phyloP scores from a whole-genome alignment of 805 yeast species.

The Yamadazyma akitaensis region DNA sequence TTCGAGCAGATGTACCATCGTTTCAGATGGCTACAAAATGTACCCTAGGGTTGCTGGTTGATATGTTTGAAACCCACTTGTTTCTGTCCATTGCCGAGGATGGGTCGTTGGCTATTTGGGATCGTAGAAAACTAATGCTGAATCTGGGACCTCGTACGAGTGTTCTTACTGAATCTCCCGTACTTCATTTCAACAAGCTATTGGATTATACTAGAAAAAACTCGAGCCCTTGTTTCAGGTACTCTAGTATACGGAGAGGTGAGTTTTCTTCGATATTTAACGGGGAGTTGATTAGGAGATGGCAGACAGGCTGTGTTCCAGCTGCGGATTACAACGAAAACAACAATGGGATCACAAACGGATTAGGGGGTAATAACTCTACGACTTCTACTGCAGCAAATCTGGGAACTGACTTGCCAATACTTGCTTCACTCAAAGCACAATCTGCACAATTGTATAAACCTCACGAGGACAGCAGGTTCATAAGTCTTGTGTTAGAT shows the following conservation, averaged over 20 bases:
- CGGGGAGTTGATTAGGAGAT: conserved; percentile 73
- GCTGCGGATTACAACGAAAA: conserved; percentile 12
- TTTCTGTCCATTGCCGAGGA: conserved; percentile 80
- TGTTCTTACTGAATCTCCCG: conserved; percentile 46
- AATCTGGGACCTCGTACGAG: conserved; percentile 20
- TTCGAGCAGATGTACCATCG: conserved; percentile 59
- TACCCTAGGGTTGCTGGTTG: conserved; percentile 63
- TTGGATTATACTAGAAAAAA: conserved; percentile 60
- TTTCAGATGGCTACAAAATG: conserved; percentile 76
- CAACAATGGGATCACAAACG: background rate
- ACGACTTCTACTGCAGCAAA: background rate
- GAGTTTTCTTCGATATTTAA: conserved; percentile 79
- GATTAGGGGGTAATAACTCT: background rate
- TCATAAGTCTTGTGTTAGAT: conserved; percentile 75
- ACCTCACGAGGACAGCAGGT: conserved; percentile 54
- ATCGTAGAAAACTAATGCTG: conserved; percentile 55
- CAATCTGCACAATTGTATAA: conserved; percentile 37
- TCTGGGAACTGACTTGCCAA: background rate
- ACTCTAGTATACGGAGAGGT: conserved; percentile 60
- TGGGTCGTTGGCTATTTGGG: conserved; percentile 83
- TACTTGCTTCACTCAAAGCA: conserved; percentile 23
- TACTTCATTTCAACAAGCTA: conserved; percentile 57
- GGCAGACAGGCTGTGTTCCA: conserved; percentile 69
- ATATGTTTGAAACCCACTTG: conserved; percentile 62
- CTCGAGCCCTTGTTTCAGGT: conserved; percentile 62